These are phyloP conservation scores for Sporothrix luriei DNA, from an alignment of 2,329 filamentous ascomycete genomes.

Conservation along the genomic window DNA sequence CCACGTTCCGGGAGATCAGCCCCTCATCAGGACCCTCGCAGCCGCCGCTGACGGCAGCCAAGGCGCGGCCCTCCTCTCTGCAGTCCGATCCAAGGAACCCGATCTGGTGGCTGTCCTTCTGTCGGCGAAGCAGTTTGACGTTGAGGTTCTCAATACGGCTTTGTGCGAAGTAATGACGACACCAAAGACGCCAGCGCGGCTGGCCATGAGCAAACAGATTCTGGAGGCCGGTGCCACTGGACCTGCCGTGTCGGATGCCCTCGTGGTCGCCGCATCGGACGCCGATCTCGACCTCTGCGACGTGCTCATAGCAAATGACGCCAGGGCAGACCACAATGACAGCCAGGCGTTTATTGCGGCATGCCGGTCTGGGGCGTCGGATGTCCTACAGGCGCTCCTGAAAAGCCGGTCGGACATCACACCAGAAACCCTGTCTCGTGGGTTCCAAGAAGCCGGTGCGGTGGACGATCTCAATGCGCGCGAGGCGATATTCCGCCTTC, in stretches of 20 bases:
- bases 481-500: slow-evolving; percentile 53
- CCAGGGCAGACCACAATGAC: slow-evolving; percentile 53
- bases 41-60: slow-evolving; percentile 53
- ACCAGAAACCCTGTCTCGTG: slow-evolving; percentile 51
- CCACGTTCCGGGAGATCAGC: slow-evolving; percentile 52
- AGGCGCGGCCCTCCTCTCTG: slow-evolving; percentile 52
- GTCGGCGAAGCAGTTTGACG: slow-evolving; percentile 43
- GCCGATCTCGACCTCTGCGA: slow-evolving; percentile 56
- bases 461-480: slow-evolving; percentile 54
- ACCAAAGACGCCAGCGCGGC: slow-evolving; percentile 47
- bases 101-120: slow-evolving; percentile 55
- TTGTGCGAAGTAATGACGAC: slow-evolving; percentile 51
- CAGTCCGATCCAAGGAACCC: slow-evolving; percentile 50
- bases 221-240: slow-evolving; percentile 52
- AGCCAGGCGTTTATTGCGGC: slow-evolving; percentile 60
- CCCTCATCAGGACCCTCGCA: slow-evolving; percentile 52
- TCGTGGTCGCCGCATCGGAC: slow-evolving; percentile 56
- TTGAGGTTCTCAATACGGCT: slow-evolving; percentile 47
- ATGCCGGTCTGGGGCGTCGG: slow-evolving; percentile 53
- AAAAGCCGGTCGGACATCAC: slow-evolving; percentile 43
- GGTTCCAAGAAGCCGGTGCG: slow-evolving; percentile 59
- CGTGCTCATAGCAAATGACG: slow-evolving; percentile 56
- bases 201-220: slow-evolving; percentile 51
- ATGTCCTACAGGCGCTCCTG: slow-evolving; percentile 56
- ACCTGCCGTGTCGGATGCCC: slow-evolving; percentile 52